Conservation (phyloP, 2,329 filamentous ascomycete species). For the Endothia cerciana region DNA sequence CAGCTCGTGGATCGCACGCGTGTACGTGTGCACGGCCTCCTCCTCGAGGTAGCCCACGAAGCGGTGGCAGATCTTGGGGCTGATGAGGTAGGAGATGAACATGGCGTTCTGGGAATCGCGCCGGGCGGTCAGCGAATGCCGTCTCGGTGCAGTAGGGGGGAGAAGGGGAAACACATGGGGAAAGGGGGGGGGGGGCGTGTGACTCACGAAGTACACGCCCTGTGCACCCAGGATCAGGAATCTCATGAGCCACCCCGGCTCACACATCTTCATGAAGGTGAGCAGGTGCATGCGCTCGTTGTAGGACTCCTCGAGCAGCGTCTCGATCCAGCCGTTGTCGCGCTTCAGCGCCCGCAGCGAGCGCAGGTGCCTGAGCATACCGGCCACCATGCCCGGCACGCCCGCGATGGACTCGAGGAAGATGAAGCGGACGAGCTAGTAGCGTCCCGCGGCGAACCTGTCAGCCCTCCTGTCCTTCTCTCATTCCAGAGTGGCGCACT, state of each 20-base stretch:
- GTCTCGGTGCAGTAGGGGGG: background rate
- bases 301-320: conserved; percentile 84
- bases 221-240: conserved; percentile 89
- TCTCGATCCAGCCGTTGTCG: conserved; percentile 97
- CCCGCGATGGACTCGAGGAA: conserved; percentile 95
- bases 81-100: conserved; percentile 86
- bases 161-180: background rate
- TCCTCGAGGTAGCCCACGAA: conserved; percentile 98
- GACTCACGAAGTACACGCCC: conserved; percentile 84
- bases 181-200: too few relatives aligned
- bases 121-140: background rate
- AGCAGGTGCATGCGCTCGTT: conserved; percentile 93
- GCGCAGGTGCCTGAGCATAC: conserved; percentile 88
- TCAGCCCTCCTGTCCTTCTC: background rate
- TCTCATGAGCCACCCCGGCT: conserved; percentile 81
- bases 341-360: conserved; percentile 84
- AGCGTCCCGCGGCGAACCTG: background rate
- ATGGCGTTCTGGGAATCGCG: conserved; percentile 66
- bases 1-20: conserved; percentile 82
- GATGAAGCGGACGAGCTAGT: conserved; percentile 75
- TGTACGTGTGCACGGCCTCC: conserved; percentile 95
- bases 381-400: conserved; percentile 95
- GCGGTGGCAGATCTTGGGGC: conserved; percentile 85
- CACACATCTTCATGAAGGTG: conserved; percentile 88
- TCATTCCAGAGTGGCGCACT: too few relatives aligned